Conservation (phyloP, 208 protist genomes). For the Trypanosoma lewisi region DNA sequence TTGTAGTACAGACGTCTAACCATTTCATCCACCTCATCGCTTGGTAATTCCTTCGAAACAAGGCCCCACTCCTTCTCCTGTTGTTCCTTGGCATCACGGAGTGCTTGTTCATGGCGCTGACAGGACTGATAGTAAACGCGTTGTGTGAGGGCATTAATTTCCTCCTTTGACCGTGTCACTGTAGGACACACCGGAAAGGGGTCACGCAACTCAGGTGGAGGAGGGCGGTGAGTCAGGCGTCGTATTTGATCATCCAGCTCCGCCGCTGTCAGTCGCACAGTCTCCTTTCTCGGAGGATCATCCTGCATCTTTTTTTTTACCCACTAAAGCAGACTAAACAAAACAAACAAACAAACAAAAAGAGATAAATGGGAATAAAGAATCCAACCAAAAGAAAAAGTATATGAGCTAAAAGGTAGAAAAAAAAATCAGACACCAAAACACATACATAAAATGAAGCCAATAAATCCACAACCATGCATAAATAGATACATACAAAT, state of each 20-base stretch:
- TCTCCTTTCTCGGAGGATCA: background rate
- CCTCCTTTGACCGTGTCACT: constrained; percentile 36
- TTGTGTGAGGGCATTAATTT: constrained; percentile 61
- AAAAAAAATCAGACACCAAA: too few relatives aligned
- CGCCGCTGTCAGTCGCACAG: constrained; percentile 32
- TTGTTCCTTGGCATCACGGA: constrained; percentile 29
- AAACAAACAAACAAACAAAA: background rate
- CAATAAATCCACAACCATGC: background rate
- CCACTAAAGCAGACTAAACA: background rate
- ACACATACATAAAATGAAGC: background rate
- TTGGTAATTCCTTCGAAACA: constrained; percentile 9
- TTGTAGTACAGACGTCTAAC: constrained; percentile 59
- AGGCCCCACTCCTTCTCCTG: constrained; percentile 14
- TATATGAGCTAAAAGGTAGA: too few relatives aligned
- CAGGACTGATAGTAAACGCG: constrained; percentile 65
- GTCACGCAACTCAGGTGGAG: constrained; percentile 31
- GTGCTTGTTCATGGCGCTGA: constrained; percentile 30
- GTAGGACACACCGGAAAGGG: constrained; percentile 70
- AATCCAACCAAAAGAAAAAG: too few relatives aligned
- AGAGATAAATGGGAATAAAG: background rate
- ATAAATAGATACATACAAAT: background rate
- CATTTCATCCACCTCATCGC: constrained; percentile 36
- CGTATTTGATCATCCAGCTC: constrained; percentile 63
- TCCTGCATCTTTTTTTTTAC: constrained; percentile 11
- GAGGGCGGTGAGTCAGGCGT: constrained; percentile 36